A percentile compares a stretch with the other conserved stretches of the same genome.
phyloP scores from a whole-genome alignment of 495 filamentous ascomycete genomes.

The Elasticomyces elasticus region DNA sequence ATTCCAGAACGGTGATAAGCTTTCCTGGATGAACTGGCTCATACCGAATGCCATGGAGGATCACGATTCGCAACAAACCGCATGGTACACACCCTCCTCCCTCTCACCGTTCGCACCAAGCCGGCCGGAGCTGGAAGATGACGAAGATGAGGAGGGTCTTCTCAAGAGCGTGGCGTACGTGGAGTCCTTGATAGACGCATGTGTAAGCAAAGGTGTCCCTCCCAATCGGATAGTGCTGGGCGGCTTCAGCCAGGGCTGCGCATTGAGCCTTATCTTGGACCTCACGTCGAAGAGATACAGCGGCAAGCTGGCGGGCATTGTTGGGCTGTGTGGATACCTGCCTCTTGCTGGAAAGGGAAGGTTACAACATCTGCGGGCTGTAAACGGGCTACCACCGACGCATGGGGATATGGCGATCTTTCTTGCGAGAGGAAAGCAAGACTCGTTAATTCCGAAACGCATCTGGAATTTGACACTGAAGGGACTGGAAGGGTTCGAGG shows the following conservation, averaged over 20 bases:
- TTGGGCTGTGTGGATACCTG: conserved; percentile 35
- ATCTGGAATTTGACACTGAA: conserved; percentile 23
- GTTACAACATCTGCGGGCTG: conserved; percentile 23
- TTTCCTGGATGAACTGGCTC: conserved; percentile 35
- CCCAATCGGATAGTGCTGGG: conserved; percentile 33
- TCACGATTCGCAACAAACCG: conserved; percentile 31
- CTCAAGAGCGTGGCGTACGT: conserved; percentile 32
- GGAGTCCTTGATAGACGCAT: conserved; percentile 31
- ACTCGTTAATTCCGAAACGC: conserved; percentile 28
- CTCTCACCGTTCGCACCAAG: conserved; percentile 31
- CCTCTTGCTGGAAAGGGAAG: conserved; percentile 23
- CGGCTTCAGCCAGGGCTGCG: conserved; percentile 38
- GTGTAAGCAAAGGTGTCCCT: conserved; percentile 30
- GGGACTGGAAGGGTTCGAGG: conserved; percentile 23
- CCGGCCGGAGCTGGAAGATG: conserved; percentile 26
- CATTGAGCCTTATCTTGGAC: conserved; percentile 31
- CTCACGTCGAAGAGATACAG: conserved; percentile 28
- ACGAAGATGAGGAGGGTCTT: conserved; percentile 33
- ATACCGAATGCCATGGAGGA: conserved; percentile 36
- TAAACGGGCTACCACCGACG: conserved; percentile 18
- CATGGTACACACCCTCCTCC: conserved; percentile 34
- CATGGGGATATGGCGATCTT: conserved; percentile 28
- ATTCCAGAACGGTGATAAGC: conserved; percentile 35
- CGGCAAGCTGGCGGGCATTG: conserved; percentile 32
- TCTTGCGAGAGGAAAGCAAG: conserved; percentile 26